A percentile compares a stretch with the other conserved stretches of the same genome.
Conservation (phyloP, 1,139 yeast species). For the Candida pseudoviswanathii region DNA sequence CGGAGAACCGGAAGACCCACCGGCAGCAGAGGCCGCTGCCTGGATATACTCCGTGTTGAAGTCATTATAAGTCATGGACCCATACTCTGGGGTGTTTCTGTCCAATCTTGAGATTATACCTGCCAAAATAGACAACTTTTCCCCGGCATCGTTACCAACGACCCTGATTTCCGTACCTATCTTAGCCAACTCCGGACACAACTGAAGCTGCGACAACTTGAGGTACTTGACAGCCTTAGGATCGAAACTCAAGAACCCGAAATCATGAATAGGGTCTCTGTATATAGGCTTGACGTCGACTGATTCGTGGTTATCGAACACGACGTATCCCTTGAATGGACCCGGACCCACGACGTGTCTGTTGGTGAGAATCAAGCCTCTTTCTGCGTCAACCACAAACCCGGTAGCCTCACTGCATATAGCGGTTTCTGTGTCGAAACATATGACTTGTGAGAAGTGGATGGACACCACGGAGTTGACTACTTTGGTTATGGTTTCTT, state of each 20-base stretch:
- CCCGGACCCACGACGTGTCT: conserved; percentile 96
- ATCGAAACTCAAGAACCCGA: conserved; percentile 78
- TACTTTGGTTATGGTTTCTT: conserved; percentile 75
- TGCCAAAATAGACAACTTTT: conserved; percentile 81
- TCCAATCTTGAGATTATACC: conserved; percentile 91
- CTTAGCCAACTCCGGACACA: conserved; percentile 80
- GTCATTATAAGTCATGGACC: conserved; percentile 86
- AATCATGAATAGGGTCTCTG: conserved; percentile 86
- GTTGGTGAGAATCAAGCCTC: conserved; percentile 86
- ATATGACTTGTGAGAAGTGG: conserved; percentile 83
- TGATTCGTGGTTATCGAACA: conserved; percentile 94
- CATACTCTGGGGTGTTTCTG: conserved; percentile 94
- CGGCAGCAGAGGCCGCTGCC: conserved; percentile 95
- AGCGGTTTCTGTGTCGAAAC: conserved; percentile 84
- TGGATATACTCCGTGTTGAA: conserved; percentile 95
- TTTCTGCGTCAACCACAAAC: conserved; percentile 82
- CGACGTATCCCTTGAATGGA: conserved; percentile 87
- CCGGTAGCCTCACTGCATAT: conserved; percentile 92
- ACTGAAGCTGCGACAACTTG: conserved; percentile 63
- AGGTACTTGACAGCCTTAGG: conserved; percentile 74
- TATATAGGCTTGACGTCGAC: conserved; percentile 82
- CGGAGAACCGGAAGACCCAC: conserved; percentile 96
- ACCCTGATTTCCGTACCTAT: conserved; percentile 93
- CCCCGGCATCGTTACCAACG: conserved; percentile 97
- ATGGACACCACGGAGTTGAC: conserved; percentile 88